A percentile compares a stretch with the other conserved stretches of the same genome.
phyloP scores from a whole-genome alignment of 2,329 filamentous ascomycete species.

The Cercospora citrullina region DNA sequence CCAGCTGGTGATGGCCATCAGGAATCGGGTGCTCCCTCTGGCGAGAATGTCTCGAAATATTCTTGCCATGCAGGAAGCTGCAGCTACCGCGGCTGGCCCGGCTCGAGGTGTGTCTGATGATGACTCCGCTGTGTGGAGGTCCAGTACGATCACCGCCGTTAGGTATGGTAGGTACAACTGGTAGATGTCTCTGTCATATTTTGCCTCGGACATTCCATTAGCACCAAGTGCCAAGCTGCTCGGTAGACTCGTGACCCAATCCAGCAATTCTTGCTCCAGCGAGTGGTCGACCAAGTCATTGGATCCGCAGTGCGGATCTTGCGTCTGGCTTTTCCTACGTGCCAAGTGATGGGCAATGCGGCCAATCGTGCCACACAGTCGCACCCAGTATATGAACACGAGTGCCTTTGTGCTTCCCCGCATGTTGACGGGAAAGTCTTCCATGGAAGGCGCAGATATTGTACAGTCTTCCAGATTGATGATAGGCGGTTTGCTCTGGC shows the following conservation, averaged over 20 bases:
- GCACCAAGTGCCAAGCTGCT: neutral
- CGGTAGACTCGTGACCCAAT: neutral
- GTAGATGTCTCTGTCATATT: neutral
- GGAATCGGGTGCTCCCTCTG: neutral
- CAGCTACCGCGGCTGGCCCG: slow-evolving; percentile 9
- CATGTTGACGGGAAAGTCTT: neutral
- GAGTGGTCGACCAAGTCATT: neutral
- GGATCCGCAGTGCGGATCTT: neutral
- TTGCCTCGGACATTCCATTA: neutral
- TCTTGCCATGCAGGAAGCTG: slow-evolving; percentile 13
- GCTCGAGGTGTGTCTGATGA: slow-evolving; percentile 7
- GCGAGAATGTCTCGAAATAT: slow-evolving; percentile 9
- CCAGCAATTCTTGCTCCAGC: neutral
- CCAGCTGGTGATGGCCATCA: neutral
- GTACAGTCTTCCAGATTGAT: neutral
- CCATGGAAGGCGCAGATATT: neutral
- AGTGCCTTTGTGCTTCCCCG: neutral
- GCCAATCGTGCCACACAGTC: neutral
- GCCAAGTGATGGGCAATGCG: neutral
- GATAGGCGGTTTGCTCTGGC: neutral
- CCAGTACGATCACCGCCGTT: neutral
- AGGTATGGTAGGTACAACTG: neutral
- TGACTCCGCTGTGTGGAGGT: neutral
- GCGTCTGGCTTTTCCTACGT: neutral
- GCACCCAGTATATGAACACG: neutral